phyloP scores from a whole-genome alignment of 2,329 filamentous ascomycete species.

The Verticillium klebahnii region DNA sequence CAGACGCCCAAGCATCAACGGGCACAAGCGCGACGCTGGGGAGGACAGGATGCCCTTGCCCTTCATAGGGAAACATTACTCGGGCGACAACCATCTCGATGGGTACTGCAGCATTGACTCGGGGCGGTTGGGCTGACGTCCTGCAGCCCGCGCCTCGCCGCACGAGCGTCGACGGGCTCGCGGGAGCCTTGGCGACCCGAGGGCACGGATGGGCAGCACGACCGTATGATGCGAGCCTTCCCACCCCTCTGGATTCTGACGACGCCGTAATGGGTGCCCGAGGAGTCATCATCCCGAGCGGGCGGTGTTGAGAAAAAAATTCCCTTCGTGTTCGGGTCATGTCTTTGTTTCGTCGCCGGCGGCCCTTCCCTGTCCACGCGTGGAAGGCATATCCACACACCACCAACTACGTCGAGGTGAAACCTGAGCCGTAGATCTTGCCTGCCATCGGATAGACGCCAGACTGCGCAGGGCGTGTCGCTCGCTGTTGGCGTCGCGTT shows the following conservation, averaged over 20 bases:
- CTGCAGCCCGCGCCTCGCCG: neutral
- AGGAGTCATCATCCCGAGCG: neutral
- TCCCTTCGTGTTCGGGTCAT: neutral
- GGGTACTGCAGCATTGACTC: neutral
- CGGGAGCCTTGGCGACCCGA: neutral
- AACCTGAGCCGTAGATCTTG: neutral
- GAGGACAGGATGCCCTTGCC: neutral
- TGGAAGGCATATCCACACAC: neutral
- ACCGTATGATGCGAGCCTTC: neutral
- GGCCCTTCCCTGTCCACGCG: neutral
- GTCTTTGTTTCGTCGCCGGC: neutral
- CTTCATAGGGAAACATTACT: neutral
- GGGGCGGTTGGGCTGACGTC: neutral
- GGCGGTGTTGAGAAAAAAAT: neutral
- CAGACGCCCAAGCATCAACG: neutral
- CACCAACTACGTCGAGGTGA: neutral
- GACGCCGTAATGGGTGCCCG: neutral
- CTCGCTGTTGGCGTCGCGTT: neutral
- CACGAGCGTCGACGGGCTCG: neutral
- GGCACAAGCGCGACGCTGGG: neutral
- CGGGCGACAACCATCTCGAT: neutral
- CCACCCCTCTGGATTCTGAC: neutral
- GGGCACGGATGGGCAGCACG: neutral
- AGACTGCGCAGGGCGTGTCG: neutral
- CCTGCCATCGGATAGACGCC: neutral